Percentiles rank a stretch among this genome's conserved stretches.
Conservation (phyloP, 495 filamentous ascomycete species). For the Evernia prunastri region DNA sequence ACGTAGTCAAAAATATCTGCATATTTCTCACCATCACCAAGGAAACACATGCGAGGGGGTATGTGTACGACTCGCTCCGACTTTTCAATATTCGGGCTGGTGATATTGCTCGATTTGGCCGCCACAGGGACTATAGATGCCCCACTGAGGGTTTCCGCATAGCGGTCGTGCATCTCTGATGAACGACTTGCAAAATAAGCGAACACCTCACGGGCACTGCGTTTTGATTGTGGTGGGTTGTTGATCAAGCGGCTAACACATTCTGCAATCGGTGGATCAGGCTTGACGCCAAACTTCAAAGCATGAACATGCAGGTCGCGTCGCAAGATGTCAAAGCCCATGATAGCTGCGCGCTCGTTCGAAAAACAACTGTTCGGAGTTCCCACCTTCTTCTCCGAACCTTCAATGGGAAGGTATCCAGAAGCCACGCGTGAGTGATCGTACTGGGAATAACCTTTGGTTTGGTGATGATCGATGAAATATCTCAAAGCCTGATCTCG, state of each 20-base stretch:
- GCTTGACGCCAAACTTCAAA: conserved; percentile 70
- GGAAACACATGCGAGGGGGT: conserved; percentile 64
- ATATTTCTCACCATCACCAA: conserved; percentile 67
- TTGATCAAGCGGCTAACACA: conserved; percentile 64
- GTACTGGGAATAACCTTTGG: conserved; percentile 63
- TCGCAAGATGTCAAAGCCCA: conserved; percentile 72
- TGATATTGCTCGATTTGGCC: conserved; percentile 31
- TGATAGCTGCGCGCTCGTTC: conserved; percentile 64
- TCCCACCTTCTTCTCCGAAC: conserved; percentile 54
- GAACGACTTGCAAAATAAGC: conserved; percentile 73
- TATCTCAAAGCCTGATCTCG: conserved; percentile 70
- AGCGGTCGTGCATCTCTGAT: conserved; percentile 58
- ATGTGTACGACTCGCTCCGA: conserved; percentile 40
- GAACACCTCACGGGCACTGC: conserved; percentile 64
- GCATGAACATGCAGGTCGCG: conserved; percentile 69
- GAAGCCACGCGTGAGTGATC: conserved; percentile 49
- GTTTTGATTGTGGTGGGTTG: conserved; percentile 58
- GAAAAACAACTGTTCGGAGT: conserved; percentile 72
- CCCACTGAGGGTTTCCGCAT: conserved; percentile 51
- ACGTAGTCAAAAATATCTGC: conserved; percentile 94
- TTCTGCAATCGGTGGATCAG: conserved; percentile 68
- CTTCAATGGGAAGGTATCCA: conserved; percentile 68
- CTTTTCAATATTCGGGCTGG: conserved; percentile 31
- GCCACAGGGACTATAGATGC: conserved; percentile 66
- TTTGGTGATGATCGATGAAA: conserved; percentile 69